Conservation (phyloP, 176 grass and related monocot genomes). For the Eragrostis nindensis region DNA sequence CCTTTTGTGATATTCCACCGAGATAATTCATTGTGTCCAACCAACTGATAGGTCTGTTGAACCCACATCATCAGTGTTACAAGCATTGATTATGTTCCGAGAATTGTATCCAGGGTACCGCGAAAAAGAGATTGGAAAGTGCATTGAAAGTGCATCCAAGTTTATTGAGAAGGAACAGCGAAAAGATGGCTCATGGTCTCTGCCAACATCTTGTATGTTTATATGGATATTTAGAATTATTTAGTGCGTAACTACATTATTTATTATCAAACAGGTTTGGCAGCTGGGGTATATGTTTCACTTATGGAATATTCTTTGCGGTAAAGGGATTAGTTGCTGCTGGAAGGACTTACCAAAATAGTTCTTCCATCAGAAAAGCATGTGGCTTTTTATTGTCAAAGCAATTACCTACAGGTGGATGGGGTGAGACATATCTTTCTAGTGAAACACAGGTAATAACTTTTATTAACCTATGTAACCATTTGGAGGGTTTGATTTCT, state of each 20-base stretch:
- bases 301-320: slow-evolving; percentile 59
- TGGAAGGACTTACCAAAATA: slow-evolving; percentile 55
- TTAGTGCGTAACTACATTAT: neutral
- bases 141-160: slow-evolving; percentile 34
- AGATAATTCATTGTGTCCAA: neutral
- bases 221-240: neutral
- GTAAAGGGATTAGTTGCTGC: slow-evolving; percentile 47
- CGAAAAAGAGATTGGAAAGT: slow-evolving; percentile 49
- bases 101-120: slow-evolving; percentile 51
- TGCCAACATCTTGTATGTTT: neutral
- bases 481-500: neutral
- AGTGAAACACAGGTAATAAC: slow-evolving; percentile 41
- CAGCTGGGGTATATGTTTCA: slow-evolving; percentile 62
- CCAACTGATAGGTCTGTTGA: slow-evolving; percentile 50
- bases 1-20: neutral
- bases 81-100: slow-evolving; percentile 47
- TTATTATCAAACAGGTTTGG: slow-evolving; percentile 48
- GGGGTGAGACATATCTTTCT: slow-evolving; percentile 54
- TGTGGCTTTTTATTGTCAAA: slow-evolving; percentile 67
- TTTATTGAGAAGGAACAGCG: slow-evolving; percentile 57
- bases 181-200: slow-evolving; percentile 63
- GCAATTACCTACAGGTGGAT: slow-evolving; percentile 49
- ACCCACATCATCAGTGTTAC: slow-evolving; percentile 62
- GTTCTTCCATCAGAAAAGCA: slow-evolving; percentile 45
- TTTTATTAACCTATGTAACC: neutral